Base-by-base conservation (phyloP, 306 rosid genomes). In the Cicer judaicum region DNA sequence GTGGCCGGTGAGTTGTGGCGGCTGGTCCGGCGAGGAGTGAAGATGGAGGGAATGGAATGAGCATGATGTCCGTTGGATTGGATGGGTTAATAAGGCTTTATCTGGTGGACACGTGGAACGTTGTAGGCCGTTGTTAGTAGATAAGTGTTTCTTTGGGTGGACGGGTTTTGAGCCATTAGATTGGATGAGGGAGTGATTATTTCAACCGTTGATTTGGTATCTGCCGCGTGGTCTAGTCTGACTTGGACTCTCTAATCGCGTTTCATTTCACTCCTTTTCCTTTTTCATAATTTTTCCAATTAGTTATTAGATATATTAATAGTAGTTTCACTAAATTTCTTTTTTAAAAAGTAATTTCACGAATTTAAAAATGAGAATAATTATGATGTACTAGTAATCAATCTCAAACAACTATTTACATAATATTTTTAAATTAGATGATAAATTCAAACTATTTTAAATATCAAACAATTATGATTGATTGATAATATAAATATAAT, bases 1-100 rank as follows among this genome's bases (percentile, higher is more conserved):
- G 34, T 3, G 14, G 43, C 4, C 70, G 72, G 48, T 18, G 68
- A 54, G 2, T 10, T 7, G 38, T 15, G 68, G 55, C 52, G 12
- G 43, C 4, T 24, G 55, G 59, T 7, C 49, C 79, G 84, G 65
- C 49, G 12, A 12, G 19, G 16, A 34, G 7, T 6, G 36, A 54
- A 19, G 38, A 21, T 18, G 48, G 59, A 36, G 5, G 12, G 62
- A 8, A 16, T 59, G 79, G 80, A 74, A 48, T 70, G 68, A 46
- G 79, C 44, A 46, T 61, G 19, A 79, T 57, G 79, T 78, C 88
- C 86, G 91, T 86, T 74, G 79, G 90, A 88, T 86, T 78, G 24
- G 24, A 38, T 1, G 63, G 2, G 78, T 90, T 83, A 83, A 85
- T 83, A 88, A 83, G 50, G 78, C 15, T 64, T 36, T 76, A 77